Evolutionary conservation across 768 basidiomycete species (phyloP).

Genomic region (Calocybe indica): DNA sequence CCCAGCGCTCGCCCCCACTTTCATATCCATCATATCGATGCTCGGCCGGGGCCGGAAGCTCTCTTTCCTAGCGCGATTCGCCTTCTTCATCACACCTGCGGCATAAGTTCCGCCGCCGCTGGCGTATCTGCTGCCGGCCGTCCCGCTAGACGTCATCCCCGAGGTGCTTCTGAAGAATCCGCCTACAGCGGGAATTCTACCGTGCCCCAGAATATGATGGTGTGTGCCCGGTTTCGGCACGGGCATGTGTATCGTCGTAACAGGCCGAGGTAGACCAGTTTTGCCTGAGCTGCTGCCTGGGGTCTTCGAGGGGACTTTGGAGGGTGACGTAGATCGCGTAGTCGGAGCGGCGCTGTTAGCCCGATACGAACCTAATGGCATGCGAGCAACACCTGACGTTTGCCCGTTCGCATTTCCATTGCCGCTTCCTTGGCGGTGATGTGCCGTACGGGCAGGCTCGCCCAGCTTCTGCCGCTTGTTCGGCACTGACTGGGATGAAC

Average conservation of each 20-base stretch:
- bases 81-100: conserved; percentile 38
- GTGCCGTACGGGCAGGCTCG: conserved; percentile 23
- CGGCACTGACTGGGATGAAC: conserved; percentile 44
- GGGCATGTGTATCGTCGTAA: conserved; percentile 34
- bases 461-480: conserved; percentile 59
- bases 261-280: conserved; percentile 26
- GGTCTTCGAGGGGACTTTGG: conserved; percentile 29
- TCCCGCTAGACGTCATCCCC: conserved; percentile 12
- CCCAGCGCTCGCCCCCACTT: conserved; percentile 3
- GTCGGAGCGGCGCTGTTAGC: conserved; percentile 26
- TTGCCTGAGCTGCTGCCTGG: not conserved
- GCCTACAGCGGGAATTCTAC: conserved; percentile 31
- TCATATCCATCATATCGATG: conserved; percentile 33
- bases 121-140: conserved; percentile 17
- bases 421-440: conserved; percentile 12
- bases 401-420: conserved; percentile 11
- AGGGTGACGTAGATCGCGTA: conserved; percentile 37
- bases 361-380: conserved; percentile 36
- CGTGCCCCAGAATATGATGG: conserved; percentile 53
- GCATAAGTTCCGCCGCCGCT: conserved; percentile 8
- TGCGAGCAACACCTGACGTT: conserved; percentile 20
- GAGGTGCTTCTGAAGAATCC: conserved; percentile 12
- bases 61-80: conserved; percentile 54
- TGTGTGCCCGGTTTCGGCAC: conserved; percentile 44
- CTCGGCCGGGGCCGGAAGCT: conserved; percentile 84